Conservation (phyloP, 352 stramenopile species). For the Pseudoperonospora humuli region DNA sequence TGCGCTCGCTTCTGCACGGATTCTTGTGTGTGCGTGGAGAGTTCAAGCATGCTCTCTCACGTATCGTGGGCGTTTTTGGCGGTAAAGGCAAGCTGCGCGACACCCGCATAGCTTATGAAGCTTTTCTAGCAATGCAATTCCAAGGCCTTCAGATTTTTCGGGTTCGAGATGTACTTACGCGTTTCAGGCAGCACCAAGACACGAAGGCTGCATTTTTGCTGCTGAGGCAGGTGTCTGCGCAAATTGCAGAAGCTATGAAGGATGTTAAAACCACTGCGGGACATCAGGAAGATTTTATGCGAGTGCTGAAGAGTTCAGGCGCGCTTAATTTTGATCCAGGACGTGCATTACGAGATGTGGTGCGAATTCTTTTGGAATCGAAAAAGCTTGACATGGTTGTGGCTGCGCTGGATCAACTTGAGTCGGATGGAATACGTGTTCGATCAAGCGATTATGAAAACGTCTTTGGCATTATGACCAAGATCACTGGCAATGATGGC, state of each 20-base stretch:
- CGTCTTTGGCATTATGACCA: slow-evolving; percentile 38
- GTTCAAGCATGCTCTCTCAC: slow-evolving; percentile 27
- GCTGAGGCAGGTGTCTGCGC: slow-evolving; percentile 25
- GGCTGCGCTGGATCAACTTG: slow-evolving; percentile 26
- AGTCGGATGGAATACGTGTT: slow-evolving; percentile 24
- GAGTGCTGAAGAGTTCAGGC: slow-evolving; percentile 7
- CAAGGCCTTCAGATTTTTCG: slow-evolving; percentile 35
- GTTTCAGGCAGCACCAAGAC: slow-evolving; percentile 39
- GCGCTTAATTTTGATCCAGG: slow-evolving; percentile 17
- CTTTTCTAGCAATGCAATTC: slow-evolving; percentile 37
- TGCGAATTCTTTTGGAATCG: slow-evolving; percentile 29
- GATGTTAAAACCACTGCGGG: slow-evolving; percentile 8
- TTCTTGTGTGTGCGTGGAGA: slow-evolving; percentile 30
- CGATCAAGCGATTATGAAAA: slow-evolving; percentile 29
- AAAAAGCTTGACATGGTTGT: slow-evolving; percentile 27
- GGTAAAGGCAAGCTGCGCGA: slow-evolving; percentile 24
- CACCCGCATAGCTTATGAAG: slow-evolving; percentile 29
- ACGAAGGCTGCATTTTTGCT: slow-evolving; percentile 23
- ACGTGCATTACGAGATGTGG: slow-evolving; percentile 10
- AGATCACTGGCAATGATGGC: slow-evolving; percentile 5
- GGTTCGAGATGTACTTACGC: slow-evolving; percentile 30
- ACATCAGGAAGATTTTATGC: slow-evolving; percentile 12
- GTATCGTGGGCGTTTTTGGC: slow-evolving; percentile 15
- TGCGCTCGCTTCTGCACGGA: slow-evolving; percentile 34
- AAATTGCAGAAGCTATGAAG: slow-evolving; percentile 21